Evolutionary conservation across 305 asterid species (phyloP).

Genomic region (Fraxinus paxiana): DNA sequence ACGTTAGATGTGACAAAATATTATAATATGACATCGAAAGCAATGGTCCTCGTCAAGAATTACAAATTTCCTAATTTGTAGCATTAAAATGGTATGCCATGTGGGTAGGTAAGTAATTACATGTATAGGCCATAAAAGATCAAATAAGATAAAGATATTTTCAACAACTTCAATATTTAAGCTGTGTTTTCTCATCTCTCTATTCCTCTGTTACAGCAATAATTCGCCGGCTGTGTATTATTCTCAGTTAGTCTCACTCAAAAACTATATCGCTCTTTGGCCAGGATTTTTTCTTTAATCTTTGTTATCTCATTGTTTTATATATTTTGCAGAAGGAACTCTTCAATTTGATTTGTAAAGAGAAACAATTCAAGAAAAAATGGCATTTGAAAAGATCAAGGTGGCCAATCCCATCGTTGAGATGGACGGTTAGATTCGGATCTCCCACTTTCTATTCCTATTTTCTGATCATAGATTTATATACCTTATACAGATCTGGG

Average conservation of each 20-base stretch:
- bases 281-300: slow-evolving; percentile 6
- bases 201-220: not conserved
- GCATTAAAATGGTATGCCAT: not conserved
- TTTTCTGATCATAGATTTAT: slow-evolving; percentile 10
- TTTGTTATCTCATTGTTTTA: not conserved
- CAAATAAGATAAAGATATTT: not conserved
- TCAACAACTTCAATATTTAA: not conserved
- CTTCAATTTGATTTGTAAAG: slow-evolving; percentile 2
- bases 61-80: not conserved
- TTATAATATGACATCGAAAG: not conserved
- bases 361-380: slow-evolving; percentile 3
- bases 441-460: slow-evolving; percentile 10
- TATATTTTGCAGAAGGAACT: not conserved
- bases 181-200: not conserved
- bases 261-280: not conserved
- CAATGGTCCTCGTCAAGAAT: not conserved
- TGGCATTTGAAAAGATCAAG: slow-evolving; percentile 82
- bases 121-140: not conserved
- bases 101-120: not conserved
- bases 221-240: not conserved
- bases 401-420: slow-evolving; percentile 92
- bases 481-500: slow-evolving; percentile 16
- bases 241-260: not conserved
- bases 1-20: no score
- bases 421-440: slow-evolving; percentile 86